These are phyloP conservation scores for Psilocybe cyanescens DNA, from an alignment of 768 basidiomycete species.

Conservation along the genomic window DNA sequence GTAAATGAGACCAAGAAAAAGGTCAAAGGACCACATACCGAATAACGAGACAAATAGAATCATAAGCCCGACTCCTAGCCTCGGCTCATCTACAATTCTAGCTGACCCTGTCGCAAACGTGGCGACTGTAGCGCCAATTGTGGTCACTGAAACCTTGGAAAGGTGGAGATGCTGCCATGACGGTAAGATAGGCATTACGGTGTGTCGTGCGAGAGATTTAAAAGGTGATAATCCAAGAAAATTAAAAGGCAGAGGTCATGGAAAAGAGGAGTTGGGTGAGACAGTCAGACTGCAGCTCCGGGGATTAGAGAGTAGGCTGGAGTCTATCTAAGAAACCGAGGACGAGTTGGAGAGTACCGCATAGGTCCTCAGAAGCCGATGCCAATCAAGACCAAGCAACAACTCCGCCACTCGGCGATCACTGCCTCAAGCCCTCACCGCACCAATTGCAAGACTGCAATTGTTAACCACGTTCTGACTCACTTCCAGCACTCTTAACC, in stretches of 20 bases:
- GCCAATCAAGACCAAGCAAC: not conserved
- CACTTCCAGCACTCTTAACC: too few species aligned
- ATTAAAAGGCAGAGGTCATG: not conserved
- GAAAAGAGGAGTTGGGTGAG: not conserved
- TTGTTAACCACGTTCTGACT: too few species aligned
- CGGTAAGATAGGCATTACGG: not conserved
- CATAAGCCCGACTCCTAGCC: constrained; percentile 44
- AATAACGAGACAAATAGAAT: constrained; percentile 68
- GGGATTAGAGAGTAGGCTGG: too few species aligned
- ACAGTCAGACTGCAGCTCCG: not conserved
- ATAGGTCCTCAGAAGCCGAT: not conserved
- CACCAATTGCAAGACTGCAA: too few species aligned
- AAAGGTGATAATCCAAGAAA: not conserved
- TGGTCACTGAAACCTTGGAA: not conserved
- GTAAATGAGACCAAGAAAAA: not conserved
- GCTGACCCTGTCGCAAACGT: constrained; percentile 5
- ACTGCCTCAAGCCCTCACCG: too few species aligned
- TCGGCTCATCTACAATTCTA: constrained; percentile 16
- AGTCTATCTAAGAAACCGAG: not conserved
- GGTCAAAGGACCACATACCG: constrained; percentile 43
- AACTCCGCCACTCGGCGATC: not conserved
- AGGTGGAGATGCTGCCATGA: not conserved
- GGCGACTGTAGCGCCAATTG: constrained; percentile 4
- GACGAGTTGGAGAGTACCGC: not conserved
- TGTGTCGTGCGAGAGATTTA: not conserved